Evolutionary conservation across 495 filamentous ascomycete genomes (phyloP).

Genomic region (Pseudevernia furfuracea): DNA sequence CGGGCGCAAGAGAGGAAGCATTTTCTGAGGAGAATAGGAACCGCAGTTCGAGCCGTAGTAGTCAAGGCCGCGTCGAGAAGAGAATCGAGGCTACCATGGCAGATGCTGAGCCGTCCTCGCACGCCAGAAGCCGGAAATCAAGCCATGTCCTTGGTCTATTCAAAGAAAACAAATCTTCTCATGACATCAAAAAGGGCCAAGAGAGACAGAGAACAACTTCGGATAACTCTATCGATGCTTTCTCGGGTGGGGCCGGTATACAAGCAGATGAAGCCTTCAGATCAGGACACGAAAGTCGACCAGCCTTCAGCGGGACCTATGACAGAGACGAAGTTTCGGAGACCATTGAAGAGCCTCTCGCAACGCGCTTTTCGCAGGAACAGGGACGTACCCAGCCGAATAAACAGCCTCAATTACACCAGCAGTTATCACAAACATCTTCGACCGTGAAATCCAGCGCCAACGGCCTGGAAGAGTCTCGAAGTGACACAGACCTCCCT

Average conservation of each 20-base stretch:
- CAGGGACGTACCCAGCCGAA: not conserved
- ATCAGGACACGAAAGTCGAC: not conserved
- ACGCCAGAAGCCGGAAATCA: slow-evolving; percentile 83
- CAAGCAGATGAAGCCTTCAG: not conserved
- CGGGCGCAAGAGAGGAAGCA: slow-evolving; percentile 11
- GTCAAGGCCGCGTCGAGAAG: slow-evolving; percentile 58
- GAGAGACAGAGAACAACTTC: slow-evolving; percentile 16
- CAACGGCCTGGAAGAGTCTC: not conserved
- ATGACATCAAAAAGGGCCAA: slow-evolving; percentile 34
- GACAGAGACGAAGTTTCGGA: not conserved
- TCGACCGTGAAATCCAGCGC: not conserved
- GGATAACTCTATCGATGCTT: slow-evolving; percentile 7
- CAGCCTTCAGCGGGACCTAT: not conserved
- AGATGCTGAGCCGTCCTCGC: slow-evolving; percentile 61
- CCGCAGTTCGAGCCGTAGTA: slow-evolving; percentile 39
- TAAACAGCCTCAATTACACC: not conserved
- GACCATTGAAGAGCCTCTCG: not conserved
- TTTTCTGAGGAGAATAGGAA: slow-evolving; percentile 27
- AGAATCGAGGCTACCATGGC: slow-evolving; percentile 75
- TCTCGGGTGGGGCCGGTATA: slow-evolving; percentile 35
- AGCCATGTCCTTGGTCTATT: slow-evolving; percentile 89
- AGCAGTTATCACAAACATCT: not conserved
- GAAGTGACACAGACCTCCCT: not conserved
- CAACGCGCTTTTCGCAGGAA: not conserved
- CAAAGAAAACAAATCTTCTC: slow-evolving; percentile 68